Conservation (phyloP, 2,329 filamentous ascomycete species). For the Monosporascus ibericus region DNA sequence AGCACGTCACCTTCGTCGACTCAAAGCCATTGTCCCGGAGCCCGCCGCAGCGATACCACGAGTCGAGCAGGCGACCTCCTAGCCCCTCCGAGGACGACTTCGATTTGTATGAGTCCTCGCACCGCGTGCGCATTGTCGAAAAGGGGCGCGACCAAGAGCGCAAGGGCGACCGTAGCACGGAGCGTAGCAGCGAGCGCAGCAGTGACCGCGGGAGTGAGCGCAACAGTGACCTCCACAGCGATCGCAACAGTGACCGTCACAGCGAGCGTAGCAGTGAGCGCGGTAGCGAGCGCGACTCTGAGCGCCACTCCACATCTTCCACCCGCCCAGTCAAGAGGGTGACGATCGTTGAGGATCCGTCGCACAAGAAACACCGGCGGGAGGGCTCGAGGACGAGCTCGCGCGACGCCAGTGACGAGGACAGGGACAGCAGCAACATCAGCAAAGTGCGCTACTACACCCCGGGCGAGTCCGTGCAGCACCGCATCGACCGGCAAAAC, state of each 20-base stretch:
- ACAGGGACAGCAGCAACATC: conserved; percentile 23
- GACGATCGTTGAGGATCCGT: conserved; percentile 28
- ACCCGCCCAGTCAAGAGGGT: conserved; percentile 27
- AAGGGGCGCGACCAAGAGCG: not conserved
- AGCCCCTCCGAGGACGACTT: conserved; percentile 26
- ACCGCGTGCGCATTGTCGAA: conserved; percentile 14
- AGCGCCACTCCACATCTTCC: conserved; percentile 14
- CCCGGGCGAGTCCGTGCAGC: conserved; percentile 10
- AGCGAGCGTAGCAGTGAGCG: not conserved
- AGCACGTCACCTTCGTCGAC: conserved; percentile 40
- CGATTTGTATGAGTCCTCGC: conserved; percentile 10
- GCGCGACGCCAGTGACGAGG: conserved; percentile 18
- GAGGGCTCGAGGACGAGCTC: conserved; percentile 29
- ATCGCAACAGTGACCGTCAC: not conserved
- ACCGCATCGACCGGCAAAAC: conserved; percentile 36
- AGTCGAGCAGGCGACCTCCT: conserved; percentile 32
- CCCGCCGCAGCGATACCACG: conserved; percentile 35
- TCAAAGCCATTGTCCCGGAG: conserved; percentile 39
- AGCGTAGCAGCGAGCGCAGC: not conserved
- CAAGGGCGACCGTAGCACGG: not conserved
- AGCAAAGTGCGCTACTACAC: conserved; percentile 6
- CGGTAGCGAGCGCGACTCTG: conserved; percentile 13
- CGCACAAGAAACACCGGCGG: conserved; percentile 28
- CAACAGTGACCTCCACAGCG: not conserved
- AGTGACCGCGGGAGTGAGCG: not conserved